Evolutionary conservation across 2,329 filamentous ascomycete genomes (phyloP).

Genomic region (Botrytis squamosa): DNA sequence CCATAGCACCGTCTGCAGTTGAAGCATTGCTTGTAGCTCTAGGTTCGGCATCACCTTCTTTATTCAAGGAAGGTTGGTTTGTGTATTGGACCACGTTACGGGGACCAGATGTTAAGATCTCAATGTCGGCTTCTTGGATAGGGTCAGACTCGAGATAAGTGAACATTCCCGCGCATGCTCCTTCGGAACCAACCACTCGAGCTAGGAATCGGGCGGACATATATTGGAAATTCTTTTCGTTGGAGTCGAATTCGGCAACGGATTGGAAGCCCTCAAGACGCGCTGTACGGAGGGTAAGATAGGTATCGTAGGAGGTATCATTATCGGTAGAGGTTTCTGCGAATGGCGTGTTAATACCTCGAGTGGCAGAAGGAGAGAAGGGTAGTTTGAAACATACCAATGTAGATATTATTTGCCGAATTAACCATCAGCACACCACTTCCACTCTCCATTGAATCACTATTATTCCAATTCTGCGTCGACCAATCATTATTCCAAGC

Average conservation of each 20-base stretch:
- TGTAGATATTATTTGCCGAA: constrained; percentile 36
- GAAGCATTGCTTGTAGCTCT: constrained; percentile 33
- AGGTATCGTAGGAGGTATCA: constrained; percentile 30
- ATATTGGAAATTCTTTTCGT: constrained; percentile 33
- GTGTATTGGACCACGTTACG: constrained; percentile 36
- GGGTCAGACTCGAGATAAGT: constrained; percentile 32
- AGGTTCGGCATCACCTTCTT: constrained; percentile 26
- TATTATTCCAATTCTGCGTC: constrained; percentile 37
- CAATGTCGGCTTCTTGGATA: constrained; percentile 39
- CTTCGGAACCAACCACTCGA: constrained; percentile 34
- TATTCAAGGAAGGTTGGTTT: constrained; percentile 35
- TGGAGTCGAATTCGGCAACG: constrained; percentile 35
- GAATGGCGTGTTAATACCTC: neutral
- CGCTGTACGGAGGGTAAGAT: constrained; percentile 37
- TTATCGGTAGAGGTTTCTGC: constrained; percentile 29
- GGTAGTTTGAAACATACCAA: constrained; percentile 27
- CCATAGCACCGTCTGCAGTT: constrained; percentile 22
- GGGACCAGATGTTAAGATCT: constrained; percentile 36
- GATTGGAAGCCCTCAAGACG: constrained; percentile 36
- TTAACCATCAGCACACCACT: constrained; percentile 35
- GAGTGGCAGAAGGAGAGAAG: neutral
- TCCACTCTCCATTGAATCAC: constrained; percentile 26
- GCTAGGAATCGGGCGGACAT: constrained; percentile 36
- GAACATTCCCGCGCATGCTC: constrained; percentile 38
- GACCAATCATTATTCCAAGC: constrained; percentile 35